Evolutionary conservation across 148 eudicot species (phyloP).

Genomic region (Rhododendron molle): DNA sequence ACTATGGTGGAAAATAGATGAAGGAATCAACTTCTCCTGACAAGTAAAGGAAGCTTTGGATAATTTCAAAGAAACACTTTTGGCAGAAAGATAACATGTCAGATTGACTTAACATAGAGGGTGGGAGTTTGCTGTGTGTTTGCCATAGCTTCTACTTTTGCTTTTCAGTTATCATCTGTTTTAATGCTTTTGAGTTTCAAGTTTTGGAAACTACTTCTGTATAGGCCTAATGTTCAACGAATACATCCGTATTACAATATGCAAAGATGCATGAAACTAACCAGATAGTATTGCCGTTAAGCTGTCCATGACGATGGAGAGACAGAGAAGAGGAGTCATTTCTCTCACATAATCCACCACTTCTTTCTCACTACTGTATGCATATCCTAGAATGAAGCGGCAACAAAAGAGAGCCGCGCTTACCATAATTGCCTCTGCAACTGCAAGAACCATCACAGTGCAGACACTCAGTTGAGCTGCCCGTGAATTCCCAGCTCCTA

Average conservation of each 20-base stretch:
- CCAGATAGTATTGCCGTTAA: constrained; percentile 38
- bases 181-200: too few relatives aligned
- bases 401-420: constrained; percentile 18
- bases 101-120: too few relatives aligned
- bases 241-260: not conserved
- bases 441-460: constrained; percentile 20
- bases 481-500: constrained; percentile 47
- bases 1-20: not conserved
- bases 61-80: not conserved
- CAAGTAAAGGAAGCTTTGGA: not conserved
- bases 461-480: constrained; percentile 23
- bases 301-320: constrained; percentile 27
- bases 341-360: constrained; percentile 25
- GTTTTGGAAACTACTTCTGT: not conserved
- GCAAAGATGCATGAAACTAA: constrained; percentile 5
- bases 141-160: not conserved
- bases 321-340: constrained; percentile 35
- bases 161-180: too few relatives aligned
- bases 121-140: not conserved
- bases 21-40: not conserved
- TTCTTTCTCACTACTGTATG: constrained; percentile 33
- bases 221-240: not conserved
- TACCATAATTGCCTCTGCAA: constrained; percentile 19
- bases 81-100: not conserved
- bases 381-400: constrained; percentile 35